Percentiles rank a stretch among this genome's conserved stretches.
Conservation (phyloP, 106 monocot genomes). For the Cymbidium sinense region DNA sequence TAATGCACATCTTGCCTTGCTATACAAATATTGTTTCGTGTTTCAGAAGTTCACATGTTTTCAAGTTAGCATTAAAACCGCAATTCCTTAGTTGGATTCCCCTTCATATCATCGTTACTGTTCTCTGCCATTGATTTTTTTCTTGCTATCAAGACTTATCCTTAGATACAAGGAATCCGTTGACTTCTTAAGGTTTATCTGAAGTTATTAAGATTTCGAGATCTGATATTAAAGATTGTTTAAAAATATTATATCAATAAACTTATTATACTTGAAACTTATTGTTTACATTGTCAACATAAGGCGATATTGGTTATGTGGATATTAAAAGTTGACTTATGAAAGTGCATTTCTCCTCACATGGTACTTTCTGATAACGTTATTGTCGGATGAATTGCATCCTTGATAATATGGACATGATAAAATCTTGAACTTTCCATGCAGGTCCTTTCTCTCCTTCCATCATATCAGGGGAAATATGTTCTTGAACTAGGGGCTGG, state of each 20-base stretch:
- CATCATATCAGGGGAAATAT: slow-evolving; percentile 66
- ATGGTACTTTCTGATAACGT: not conserved
- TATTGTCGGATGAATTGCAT: not conserved
- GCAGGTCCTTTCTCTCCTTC: slow-evolving; percentile 93
- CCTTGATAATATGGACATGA: not conserved
- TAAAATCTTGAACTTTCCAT: slow-evolving; percentile 1
- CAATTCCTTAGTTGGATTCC: not conserved
- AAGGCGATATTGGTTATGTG: no score
- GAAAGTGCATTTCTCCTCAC: not conserved
- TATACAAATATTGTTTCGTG: not conserved
- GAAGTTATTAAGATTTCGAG: not conserved
- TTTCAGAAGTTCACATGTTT: not conserved
- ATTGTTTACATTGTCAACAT: not conserved
- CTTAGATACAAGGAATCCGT: not conserved
- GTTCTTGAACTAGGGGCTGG: slow-evolving; percentile 95
- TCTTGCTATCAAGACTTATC: not conserved
- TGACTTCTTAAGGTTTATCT: not conserved
- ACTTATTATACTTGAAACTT: not conserved
- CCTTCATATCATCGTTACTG: not conserved
- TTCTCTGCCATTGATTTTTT: not conserved
- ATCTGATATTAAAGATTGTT: not conserved
- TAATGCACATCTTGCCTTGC: not conserved
- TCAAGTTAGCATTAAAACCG: not conserved
- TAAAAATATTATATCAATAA: not conserved
- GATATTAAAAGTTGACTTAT: not conserved